These are phyloP conservation scores for Fusarium hainanense DNA, from an alignment of 2,329 filamentous ascomycete species.

Conservation along the genomic window DNA sequence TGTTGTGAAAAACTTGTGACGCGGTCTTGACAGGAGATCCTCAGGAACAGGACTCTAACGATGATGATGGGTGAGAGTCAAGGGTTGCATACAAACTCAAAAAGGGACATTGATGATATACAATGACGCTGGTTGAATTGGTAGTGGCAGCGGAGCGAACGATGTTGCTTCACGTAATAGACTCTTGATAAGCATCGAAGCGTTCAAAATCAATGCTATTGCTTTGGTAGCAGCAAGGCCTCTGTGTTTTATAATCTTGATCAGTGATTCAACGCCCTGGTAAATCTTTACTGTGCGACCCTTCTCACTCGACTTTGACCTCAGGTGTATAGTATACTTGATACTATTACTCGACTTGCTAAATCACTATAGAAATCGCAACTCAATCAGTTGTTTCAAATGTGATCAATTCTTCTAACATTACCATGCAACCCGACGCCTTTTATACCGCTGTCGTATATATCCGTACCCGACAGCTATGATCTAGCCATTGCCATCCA, in stretches of 20 bases:
- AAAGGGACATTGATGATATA: background rate
- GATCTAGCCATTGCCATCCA: background rate
- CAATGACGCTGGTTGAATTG: background rate
- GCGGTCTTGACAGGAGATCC: background rate
- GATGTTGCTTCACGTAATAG: background rate
- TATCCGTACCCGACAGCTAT: background rate
- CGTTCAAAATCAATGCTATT: background rate
- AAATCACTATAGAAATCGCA: background rate
- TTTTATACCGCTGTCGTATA: background rate
- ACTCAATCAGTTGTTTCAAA: background rate
- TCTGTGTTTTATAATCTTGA: background rate
- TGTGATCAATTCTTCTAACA: slow-evolving; percentile 3
- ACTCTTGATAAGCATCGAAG: background rate
- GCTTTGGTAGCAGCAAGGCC: background rate
- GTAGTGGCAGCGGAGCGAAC: background rate
- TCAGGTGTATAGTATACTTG: background rate
- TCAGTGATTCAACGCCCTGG: background rate
- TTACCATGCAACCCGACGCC: slow-evolving; percentile 14
- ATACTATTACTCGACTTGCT: background rate
- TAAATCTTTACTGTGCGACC: background rate
- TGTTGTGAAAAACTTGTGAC: background rate
- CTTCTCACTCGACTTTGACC: background rate
- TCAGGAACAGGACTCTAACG: background rate
- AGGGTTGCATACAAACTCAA: background rate
- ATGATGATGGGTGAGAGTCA: no score